These are phyloP conservation scores for Penicillium sp. DNA, from an alignment of 2,329 filamentous ascomycete species.

Conservation along the genomic window DNA sequence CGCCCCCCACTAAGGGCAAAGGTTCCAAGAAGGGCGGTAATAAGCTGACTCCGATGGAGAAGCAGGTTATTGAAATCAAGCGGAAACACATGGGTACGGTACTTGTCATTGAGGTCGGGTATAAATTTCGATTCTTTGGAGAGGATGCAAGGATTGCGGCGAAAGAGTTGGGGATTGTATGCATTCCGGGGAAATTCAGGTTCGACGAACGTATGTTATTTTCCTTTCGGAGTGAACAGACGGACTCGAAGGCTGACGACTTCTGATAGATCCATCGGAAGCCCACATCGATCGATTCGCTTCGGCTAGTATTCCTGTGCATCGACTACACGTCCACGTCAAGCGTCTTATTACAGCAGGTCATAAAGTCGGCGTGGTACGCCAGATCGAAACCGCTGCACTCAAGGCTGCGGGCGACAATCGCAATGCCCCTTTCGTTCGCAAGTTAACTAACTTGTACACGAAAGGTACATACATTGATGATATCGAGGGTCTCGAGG, in stretches of 20 bases:
- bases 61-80: slow-evolving; percentile 92
- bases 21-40: slow-evolving; percentile 67
- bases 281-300: slow-evolving; percentile 90
- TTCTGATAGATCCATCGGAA: slow-evolving; percentile 69
- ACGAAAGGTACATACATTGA: slow-evolving; percentile 98
- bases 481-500: slow-evolving; percentile 76
- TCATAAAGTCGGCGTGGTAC: slow-evolving; percentile 92
- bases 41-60: slow-evolving; percentile 92
- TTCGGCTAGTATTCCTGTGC: slow-evolving; percentile 91
- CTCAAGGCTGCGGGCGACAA: slow-evolving; percentile 95
- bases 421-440: slow-evolving; percentile 83
- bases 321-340: slow-evolving; percentile 86
- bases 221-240: neutral
- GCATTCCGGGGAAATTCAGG: slow-evolving; percentile 90
- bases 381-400: slow-evolving; percentile 91
- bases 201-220: slow-evolving; percentile 77
- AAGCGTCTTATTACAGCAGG: slow-evolving; percentile 89
- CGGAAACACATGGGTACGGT: slow-evolving; percentile 84
- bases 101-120: slow-evolving; percentile 90
- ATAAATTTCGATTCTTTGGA: slow-evolving; percentile 96
- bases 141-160: slow-evolving; percentile 88
- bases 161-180: slow-evolving; percentile 90
- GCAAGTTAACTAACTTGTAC: slow-evolving; percentile 93
- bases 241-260: slow-evolving; percentile 15
- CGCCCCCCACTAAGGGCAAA: slow-evolving; percentile 44